phyloP scores from a whole-genome alignment of 345 rosid genomes.

The Populus davidiana region DNA sequence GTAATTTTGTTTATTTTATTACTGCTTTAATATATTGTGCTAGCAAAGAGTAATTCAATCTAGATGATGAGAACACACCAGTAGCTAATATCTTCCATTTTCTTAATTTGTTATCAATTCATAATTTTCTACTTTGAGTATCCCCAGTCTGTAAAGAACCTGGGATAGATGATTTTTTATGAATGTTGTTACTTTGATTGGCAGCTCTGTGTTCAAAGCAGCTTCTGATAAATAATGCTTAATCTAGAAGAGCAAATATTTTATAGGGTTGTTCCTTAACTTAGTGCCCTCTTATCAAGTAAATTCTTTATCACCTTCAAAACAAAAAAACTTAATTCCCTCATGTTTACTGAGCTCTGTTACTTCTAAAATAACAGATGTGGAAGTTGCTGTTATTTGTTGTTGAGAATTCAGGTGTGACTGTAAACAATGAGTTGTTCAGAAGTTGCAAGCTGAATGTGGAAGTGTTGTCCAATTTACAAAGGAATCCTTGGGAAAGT shows the following conservation, averaged over 20 bases:
- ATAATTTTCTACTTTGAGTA: not conserved
- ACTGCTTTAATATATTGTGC: not conserved
- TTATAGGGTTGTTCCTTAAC: not conserved
- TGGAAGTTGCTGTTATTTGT: not conserved
- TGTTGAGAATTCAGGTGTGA: slow-evolving; percentile 9
- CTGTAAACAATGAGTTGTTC: not conserved
- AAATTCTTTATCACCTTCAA: not conserved
- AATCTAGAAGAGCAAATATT: not conserved
- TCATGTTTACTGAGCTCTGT: not conserved
- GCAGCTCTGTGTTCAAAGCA: not conserved
- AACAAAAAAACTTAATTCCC: not conserved
- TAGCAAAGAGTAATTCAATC: not conserved
- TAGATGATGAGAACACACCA: not conserved
- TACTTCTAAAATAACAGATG: not conserved
- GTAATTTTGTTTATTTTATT: not conserved
- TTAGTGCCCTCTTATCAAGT: not conserved
- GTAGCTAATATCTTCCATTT: not conserved
- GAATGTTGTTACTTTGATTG: slow-evolving; percentile 6
- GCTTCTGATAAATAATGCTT: not conserved
- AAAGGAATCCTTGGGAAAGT: not conserved
- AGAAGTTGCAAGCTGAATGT: not conserved
- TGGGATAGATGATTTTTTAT: not conserved
- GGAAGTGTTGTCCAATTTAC: not conserved
- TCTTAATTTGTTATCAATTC: not conserved
- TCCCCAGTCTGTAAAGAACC: not conserved